Percentiles rank a stretch among this genome's conserved stretches.
Evolutionary conservation across 1,284 basidiomycete genomes (phyloP).

Genomic region (Boletus semigastroideus): DNA sequence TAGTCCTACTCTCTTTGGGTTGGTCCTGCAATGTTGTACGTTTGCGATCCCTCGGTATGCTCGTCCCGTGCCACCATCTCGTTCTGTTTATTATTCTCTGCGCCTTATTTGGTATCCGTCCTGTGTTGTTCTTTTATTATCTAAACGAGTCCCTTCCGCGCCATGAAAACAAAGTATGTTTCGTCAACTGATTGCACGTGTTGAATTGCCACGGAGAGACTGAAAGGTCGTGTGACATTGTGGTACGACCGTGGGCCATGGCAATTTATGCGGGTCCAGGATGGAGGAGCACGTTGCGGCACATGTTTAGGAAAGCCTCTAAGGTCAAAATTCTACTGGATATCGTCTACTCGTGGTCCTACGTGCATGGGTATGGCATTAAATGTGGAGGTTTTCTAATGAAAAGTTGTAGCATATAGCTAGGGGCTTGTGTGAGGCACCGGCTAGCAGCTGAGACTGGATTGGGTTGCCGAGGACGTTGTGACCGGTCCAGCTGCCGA

Average conservation of each 20-base stretch:
- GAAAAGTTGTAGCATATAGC: neutral
- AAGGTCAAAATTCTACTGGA: neutral
- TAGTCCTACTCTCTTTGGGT: constrained; percentile 9
- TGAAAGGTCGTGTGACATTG: neutral
- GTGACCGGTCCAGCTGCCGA: constrained; percentile 16
- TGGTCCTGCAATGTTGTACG: constrained; percentile 27
- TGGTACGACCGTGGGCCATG: neutral
- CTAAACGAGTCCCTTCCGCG: constrained; percentile 6
- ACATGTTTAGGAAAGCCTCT: neutral
- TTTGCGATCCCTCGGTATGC: constrained; percentile 34
- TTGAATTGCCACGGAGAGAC: neutral
- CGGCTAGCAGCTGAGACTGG: neutral
- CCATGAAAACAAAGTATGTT: neutral
- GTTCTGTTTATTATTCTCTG: constrained; percentile 28
- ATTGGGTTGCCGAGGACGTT: neutral
- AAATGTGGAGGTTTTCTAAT: neutral
- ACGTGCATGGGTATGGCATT: constrained; percentile 2
- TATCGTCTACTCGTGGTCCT: neutral
- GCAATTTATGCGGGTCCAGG: neutral
- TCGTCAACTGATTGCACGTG: neutral
- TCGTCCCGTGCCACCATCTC: constrained; percentile 13
- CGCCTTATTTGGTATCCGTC: constrained; percentile 31
- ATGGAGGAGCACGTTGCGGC: neutral
- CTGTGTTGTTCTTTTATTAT: constrained; percentile 29
- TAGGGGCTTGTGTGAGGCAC: constrained; percentile 11